Conservation (phyloP, 1,284 basidiomycete genomes). For the Rhodotorula sp. region DNA sequence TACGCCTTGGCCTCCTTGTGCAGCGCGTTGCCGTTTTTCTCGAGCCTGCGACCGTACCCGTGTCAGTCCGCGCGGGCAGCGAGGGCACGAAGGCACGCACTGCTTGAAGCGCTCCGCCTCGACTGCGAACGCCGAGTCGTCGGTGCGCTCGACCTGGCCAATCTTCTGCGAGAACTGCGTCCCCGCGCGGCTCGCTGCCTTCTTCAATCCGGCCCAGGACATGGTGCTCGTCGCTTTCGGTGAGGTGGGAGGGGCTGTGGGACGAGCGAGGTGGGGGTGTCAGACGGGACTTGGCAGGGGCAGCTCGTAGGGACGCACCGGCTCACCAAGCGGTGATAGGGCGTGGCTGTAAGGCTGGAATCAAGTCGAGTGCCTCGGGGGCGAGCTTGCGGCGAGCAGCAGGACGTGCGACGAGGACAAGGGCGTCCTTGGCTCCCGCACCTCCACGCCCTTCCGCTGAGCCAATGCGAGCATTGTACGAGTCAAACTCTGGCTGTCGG, state of each 20-base stretch:
- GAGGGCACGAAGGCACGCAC: conserved; percentile 58
- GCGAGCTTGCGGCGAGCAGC: background rate
- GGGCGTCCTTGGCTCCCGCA: too few species aligned
- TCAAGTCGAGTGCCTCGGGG: too few species aligned
- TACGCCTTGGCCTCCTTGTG: conserved; percentile 97
- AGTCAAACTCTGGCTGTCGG: background rate
- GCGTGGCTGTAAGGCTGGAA: background rate
- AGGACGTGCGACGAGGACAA: background rate
- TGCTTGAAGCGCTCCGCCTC: conserved; percentile 87
- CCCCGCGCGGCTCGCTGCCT: conserved; percentile 57
- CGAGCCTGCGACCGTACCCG: conserved; percentile 62
- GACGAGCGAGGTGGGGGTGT: background rate
- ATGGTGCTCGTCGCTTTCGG: background rate
- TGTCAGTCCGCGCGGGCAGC: background rate
- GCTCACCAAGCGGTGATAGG: background rate
- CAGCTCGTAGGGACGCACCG: too few species aligned
- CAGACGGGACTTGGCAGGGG: background rate
- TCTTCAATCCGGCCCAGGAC: conserved; percentile 30
- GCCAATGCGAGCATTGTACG: too few species aligned
- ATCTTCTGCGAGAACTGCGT: conserved; percentile 67
- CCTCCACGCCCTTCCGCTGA: too few species aligned
- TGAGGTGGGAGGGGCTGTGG: background rate
- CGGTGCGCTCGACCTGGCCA: conserved; percentile 85
- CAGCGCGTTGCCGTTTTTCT: conserved; percentile 86
- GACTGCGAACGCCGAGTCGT: conserved; percentile 89